Percentiles rank a stretch among this genome's conserved stretches.
Conservation (phyloP, 1,139 yeast genomes). For the Blastobotrys persicus region DNA sequence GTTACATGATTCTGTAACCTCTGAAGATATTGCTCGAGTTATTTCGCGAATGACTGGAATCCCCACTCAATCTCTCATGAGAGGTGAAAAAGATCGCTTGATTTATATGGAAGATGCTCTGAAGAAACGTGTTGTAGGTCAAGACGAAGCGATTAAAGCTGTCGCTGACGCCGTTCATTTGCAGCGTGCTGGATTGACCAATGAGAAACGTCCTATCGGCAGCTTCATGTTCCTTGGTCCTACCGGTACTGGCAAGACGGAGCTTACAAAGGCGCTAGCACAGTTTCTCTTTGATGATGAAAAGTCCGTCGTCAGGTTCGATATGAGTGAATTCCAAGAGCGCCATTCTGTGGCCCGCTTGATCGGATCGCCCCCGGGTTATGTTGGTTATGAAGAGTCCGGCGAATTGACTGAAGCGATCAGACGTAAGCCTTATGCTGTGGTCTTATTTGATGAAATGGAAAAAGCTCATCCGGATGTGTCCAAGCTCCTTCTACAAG, state of each 20-base stretch:
- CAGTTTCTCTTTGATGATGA: constrained; percentile 89
- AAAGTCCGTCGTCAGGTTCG: constrained; percentile 81
- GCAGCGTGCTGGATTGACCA: constrained; percentile 94
- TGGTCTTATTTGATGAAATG: constrained; percentile 89
- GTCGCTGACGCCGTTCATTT: constrained; percentile 92
- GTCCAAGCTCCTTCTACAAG: constrained; percentile 82
- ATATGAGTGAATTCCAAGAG: constrained; percentile 97
- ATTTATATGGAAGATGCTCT: constrained; percentile 81
- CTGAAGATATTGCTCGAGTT: constrained; percentile 91
- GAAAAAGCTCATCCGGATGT: constrained; percentile 97
- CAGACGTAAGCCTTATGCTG: constrained; percentile 90
- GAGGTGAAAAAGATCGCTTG: constrained; percentile 90
- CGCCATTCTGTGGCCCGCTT: constrained; percentile 85
- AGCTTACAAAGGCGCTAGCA: constrained; percentile 86
- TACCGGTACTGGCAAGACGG: constrained; percentile 98
- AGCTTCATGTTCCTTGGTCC: constrained; percentile 96
- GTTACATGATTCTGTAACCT: constrained; percentile 87
- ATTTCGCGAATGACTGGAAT: constrained; percentile 94
- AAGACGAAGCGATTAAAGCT: constrained; percentile 88
- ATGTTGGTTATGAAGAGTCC: constrained; percentile 88
- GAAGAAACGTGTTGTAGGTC: constrained; percentile 82
- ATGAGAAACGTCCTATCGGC: constrained; percentile 92
- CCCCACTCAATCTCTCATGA: constrained; percentile 86
- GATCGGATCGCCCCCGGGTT: constrained; percentile 98
- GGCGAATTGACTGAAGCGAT: constrained; percentile 97